Conservation (phyloP, 106 monocot species). For the Dendrobium catenatum region DNA sequence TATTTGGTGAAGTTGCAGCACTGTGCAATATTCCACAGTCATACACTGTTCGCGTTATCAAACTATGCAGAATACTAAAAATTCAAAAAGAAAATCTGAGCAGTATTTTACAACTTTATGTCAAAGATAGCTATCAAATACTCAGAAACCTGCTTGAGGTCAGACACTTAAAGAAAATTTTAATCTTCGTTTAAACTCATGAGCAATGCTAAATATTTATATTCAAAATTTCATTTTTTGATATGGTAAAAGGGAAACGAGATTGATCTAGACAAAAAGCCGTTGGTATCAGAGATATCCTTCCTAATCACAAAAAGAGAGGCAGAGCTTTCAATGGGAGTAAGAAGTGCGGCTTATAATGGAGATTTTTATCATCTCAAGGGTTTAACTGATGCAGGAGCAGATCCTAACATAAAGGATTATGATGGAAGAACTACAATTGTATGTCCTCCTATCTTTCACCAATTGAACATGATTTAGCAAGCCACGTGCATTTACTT, state of each 20-base stretch:
- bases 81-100: constrained; percentile 61
- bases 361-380: constrained; percentile 53
- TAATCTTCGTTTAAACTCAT: too few species aligned
- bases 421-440: constrained; percentile 68
- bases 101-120: constrained; percentile 48
- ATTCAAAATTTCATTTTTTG: neutral
- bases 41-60: constrained; percentile 48
- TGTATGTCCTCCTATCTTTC: constrained; percentile 19
- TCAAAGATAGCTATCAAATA: constrained; percentile 57
- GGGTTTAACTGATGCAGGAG: constrained; percentile 55
- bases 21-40: constrained; percentile 65
- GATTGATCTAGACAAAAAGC: constrained; percentile 37
- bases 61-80: constrained; percentile 50
- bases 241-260: constrained; percentile 31
- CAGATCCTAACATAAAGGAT: constrained; percentile 57
- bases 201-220: neutral
- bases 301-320: constrained; percentile 65
- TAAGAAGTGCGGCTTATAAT: constrained; percentile 61
- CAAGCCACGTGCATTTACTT: too few species aligned
- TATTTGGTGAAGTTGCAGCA: constrained; percentile 61
- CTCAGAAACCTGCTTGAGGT: constrained; percentile 2
- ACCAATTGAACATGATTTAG: too few species aligned
- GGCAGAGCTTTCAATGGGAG: constrained; percentile 47
- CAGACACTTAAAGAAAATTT: too few species aligned
- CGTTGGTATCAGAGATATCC: constrained; percentile 54